Evolutionary conservation across 345 rosid genomes (phyloP).

Genomic region (Euphorbia lathyris): DNA sequence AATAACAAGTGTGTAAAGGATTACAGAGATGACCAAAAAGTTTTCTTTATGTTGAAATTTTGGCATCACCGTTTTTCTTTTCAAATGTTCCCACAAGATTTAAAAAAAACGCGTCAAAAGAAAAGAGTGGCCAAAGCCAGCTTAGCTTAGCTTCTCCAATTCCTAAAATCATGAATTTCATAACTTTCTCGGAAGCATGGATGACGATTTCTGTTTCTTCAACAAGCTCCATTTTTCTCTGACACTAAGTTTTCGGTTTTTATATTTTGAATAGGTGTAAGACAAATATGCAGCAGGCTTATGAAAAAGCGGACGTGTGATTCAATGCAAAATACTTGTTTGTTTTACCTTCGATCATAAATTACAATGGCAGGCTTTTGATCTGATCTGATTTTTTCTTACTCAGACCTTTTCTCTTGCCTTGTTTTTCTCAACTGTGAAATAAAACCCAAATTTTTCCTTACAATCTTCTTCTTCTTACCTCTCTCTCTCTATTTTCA

Average conservation of each 20-base stretch:
- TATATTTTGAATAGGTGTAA: no score
- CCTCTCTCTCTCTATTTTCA: conserved; percentile 14
- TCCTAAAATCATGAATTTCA: neutral
- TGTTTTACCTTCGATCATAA: no score
- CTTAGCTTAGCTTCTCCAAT: neutral
- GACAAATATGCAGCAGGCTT: no score
- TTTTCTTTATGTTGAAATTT: neutral
- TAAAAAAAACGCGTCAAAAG: neutral
- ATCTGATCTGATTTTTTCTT: conserved; percentile 1
- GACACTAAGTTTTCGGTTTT: no score
- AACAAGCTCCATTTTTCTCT: conserved; percentile 2
- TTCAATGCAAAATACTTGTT: neutral
- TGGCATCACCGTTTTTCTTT: neutral
- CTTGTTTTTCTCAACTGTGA: conserved; percentile 24
- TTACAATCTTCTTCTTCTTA: neutral
- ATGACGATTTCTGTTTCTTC: neutral
- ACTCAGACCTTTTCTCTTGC: conserved; percentile 33
- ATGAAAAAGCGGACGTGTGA: neutral
- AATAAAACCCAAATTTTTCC: conserved; percentile 7
- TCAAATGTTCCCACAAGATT: neutral
- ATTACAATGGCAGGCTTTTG: neutral
- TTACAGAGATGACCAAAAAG: neutral
- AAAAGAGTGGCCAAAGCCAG: neutral
- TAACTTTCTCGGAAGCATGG: conserved; percentile 16
- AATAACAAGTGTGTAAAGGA: neutral